Evolutionary conservation across 202 grass and related monocot species (phyloP).

Genomic region (Thinopyrum obtusiflorum): DNA sequence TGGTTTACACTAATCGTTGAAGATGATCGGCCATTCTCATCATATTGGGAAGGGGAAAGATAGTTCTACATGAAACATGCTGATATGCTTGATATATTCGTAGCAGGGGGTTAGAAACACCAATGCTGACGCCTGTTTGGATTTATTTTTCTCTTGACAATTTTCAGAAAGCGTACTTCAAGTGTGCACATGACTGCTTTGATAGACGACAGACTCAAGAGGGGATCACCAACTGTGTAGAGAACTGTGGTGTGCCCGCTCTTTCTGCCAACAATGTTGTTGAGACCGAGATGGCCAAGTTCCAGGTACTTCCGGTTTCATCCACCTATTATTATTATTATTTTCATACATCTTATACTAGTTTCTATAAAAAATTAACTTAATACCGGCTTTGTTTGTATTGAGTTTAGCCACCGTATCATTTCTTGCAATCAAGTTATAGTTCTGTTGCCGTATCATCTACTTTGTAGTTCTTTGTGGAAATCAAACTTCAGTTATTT

Average conservation of each 20-base stretch:
- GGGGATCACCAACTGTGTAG: slow-evolving; percentile 73
- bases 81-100: neutral
- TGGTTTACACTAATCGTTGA: neutral
- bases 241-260: slow-evolving; percentile 81
- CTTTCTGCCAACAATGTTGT: slow-evolving; percentile 78
- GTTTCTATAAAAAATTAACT: neutral
- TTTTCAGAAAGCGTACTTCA: slow-evolving; percentile 94
- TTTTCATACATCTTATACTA: neutral
- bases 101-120: neutral
- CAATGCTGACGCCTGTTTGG: neutral
- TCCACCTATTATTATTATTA: neutral
- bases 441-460: neutral
- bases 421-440: neutral
- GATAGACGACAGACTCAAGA: slow-evolving; percentile 72
- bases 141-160: slow-evolving; percentile 16
- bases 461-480: neutral
- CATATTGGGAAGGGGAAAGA: neutral
- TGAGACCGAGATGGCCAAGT: slow-evolving; percentile 87
- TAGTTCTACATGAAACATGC: neutral
- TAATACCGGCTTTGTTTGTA: neutral
- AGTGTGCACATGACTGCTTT: slow-evolving; percentile 91
- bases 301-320: slow-evolving; percentile 60
- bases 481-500: neutral
- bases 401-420: neutral
- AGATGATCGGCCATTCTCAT: neutral